These are phyloP conservation scores for Eucommia ulmoides DNA, from an alignment of 257 asterid genomes.

Conservation along the genomic window DNA sequence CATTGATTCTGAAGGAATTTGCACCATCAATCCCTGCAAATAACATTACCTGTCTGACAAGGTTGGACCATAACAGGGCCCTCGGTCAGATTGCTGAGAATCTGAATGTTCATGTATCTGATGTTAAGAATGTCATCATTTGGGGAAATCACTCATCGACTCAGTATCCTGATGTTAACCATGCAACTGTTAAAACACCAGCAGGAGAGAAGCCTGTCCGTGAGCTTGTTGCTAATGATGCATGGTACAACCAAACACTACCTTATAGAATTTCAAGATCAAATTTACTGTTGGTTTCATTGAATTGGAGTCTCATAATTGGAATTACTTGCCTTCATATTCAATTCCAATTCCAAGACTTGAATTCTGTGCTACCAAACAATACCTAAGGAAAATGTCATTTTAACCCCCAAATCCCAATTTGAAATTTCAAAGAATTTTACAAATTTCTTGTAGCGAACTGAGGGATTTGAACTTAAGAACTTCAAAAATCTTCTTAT, in stretches of 20 bases:
- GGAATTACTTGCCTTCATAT: no score
- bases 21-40: slow-evolving; percentile 87
- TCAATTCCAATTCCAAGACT: no score
- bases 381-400: no score
- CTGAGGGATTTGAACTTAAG: no score
- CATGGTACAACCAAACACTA: slow-evolving; percentile 35
- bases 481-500: no score
- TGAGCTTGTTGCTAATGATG: slow-evolving; percentile 60
- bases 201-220: slow-evolving; percentile 78
- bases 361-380: no score
- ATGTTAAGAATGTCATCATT: slow-evolving; percentile 79
- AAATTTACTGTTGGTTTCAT: neutral
- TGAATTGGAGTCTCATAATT: no score
- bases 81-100: slow-evolving; percentile 91
- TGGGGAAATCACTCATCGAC: slow-evolving; percentile 97
- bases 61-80: slow-evolving; percentile 98
- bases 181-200: slow-evolving; percentile 62
- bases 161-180: slow-evolving; percentile 93
- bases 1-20: slow-evolving; percentile 76
- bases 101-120: slow-evolving; percentile 66
- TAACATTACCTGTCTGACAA: slow-evolving; percentile 76
- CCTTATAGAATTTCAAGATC: neutral
- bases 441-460: no score
- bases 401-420: no score
- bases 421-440: no score